Conservation (phyloP, 2,329 filamentous ascomycete genomes). For the Myriosclerotinia duriaeana region DNA sequence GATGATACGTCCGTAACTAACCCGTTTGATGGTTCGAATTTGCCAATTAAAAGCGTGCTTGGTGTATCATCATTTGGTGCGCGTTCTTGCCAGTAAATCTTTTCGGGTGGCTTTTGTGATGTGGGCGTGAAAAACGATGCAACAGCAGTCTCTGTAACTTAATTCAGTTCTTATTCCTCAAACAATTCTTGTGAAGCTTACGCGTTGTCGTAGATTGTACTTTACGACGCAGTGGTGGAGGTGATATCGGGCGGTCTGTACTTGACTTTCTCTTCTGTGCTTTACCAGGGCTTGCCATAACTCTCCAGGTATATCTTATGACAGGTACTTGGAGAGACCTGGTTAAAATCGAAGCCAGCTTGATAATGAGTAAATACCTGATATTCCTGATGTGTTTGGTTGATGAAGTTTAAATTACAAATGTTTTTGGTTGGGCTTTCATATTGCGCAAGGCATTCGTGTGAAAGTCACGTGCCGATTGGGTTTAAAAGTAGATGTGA, state of each 20-base stretch:
- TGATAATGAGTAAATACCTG: neutral
- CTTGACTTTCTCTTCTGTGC: constrained; percentile 36
- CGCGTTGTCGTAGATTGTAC: constrained; percentile 41
- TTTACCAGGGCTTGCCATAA: constrained; percentile 31
- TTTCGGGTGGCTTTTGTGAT: constrained; percentile 80
- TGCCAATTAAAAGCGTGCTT: constrained; percentile 70
- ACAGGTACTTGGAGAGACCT: neutral
- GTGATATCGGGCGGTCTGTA: constrained; percentile 36
- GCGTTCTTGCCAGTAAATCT: constrained; percentile 69
- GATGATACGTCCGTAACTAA: constrained; percentile 25
- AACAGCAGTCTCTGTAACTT: constrained; percentile 62
- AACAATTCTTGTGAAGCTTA: constrained; percentile 28
- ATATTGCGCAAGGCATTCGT: neutral
- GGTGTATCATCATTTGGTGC: constrained; percentile 50
- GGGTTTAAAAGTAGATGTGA: too few relatives aligned
- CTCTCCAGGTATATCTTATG: constrained; percentile 6
- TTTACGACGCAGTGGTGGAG: constrained; percentile 41
- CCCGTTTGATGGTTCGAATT: constrained; percentile 54
- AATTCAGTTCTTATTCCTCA: constrained; percentile 24
- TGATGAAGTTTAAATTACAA: neutral
- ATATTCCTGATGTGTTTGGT: neutral
- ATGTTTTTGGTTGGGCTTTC: neutral
- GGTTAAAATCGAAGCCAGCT: neutral
- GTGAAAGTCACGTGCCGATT: neutral
- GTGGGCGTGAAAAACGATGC: constrained; percentile 84